A percentile compares a stretch with the other conserved stretches of the same genome.
Evolutionary conservation across 306 rosid species (phyloP).

Genomic region (Malus orientalis): DNA sequence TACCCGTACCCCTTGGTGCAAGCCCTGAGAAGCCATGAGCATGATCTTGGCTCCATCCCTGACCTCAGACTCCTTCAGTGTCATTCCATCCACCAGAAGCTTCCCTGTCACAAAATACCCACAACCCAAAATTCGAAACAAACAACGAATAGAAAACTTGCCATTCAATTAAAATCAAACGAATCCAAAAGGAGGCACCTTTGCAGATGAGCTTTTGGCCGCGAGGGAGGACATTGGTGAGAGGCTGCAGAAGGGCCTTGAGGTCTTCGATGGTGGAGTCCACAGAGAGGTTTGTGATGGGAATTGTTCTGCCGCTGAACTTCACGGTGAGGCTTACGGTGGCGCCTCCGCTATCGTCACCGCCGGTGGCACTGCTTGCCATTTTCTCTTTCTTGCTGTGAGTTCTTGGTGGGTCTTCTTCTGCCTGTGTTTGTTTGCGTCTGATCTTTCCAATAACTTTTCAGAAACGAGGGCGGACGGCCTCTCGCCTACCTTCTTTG

Average conservation of each 20-base stretch:
- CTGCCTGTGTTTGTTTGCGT: neutral
- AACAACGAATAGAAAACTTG: too few relatives aligned
- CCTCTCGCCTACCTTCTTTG: too few relatives aligned
- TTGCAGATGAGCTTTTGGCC: conserved; percentile 93
- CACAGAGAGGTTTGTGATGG: conserved; percentile 43
- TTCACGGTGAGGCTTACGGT: conserved; percentile 47
- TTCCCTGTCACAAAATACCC: conserved; percentile 47
- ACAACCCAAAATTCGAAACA: neutral
- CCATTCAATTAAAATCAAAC: neutral
- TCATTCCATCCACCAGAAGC: conserved; percentile 63
- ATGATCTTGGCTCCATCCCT: conserved; percentile 65
- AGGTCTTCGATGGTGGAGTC: conserved; percentile 62
- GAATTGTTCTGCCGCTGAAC: conserved; percentile 52
- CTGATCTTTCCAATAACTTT: neutral
- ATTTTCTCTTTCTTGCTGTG: conserved; percentile 2
- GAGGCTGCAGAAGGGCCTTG: conserved; percentile 67
- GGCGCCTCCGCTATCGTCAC: conserved; percentile 1
- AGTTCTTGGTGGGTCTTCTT: neutral
- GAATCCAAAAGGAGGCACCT: conserved; percentile 33
- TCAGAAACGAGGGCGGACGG: neutral
- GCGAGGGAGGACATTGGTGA: conserved; percentile 81
- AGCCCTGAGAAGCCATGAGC: conserved; percentile 92
- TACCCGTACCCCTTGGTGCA: conserved; percentile 82
- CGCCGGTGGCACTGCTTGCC: conserved; percentile 25
- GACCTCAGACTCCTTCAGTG: conserved; percentile 55